Evolutionary conservation across 768 basidiomycete species (phyloP).

Genomic region (Erythrobasidium yunnanense): DNA sequence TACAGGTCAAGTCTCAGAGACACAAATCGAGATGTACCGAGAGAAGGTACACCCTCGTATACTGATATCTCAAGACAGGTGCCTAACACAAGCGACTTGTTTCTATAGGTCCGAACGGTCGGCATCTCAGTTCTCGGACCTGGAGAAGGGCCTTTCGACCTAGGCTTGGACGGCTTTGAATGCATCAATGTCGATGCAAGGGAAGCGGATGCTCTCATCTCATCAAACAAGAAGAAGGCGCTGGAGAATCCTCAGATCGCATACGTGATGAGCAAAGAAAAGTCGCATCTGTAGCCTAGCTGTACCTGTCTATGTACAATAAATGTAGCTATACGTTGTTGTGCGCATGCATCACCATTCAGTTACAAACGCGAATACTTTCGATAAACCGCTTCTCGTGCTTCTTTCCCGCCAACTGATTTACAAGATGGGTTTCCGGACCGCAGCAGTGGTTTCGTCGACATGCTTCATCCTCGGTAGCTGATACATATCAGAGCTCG

Average conservation of each 20-base stretch:
- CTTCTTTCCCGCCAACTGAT: neutral
- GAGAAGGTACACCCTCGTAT: constrained; percentile 69
- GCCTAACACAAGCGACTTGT: neutral
- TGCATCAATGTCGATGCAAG: constrained; percentile 21
- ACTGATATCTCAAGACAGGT: constrained; percentile 47
- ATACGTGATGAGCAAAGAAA: constrained; percentile 6
- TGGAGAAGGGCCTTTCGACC: constrained; percentile 22
- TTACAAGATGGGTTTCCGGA: constrained; percentile 9
- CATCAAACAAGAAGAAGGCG: neutral
- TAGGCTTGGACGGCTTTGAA: constrained; percentile 23
- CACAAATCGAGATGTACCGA: constrained; percentile 62
- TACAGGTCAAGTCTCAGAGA: constrained; percentile 47
- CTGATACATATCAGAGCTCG: neutral
- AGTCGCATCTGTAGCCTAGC: neutral
- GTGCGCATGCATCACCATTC: too few relatives aligned
- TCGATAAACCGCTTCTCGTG: too few relatives aligned
- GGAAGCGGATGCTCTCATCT: constrained; percentile 7
- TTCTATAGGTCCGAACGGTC: constrained; percentile 20
- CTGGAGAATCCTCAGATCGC: neutral
- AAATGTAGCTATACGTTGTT: neutral
- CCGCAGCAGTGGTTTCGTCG: constrained; percentile 11
- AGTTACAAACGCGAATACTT: too few relatives aligned
- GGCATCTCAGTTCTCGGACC: constrained; percentile 28
- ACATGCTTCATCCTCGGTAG: constrained; percentile 22
- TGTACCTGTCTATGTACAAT: neutral